phyloP scores from a whole-genome alignment of 768 basidiomycete species.

The Rickenella mellea region DNA sequence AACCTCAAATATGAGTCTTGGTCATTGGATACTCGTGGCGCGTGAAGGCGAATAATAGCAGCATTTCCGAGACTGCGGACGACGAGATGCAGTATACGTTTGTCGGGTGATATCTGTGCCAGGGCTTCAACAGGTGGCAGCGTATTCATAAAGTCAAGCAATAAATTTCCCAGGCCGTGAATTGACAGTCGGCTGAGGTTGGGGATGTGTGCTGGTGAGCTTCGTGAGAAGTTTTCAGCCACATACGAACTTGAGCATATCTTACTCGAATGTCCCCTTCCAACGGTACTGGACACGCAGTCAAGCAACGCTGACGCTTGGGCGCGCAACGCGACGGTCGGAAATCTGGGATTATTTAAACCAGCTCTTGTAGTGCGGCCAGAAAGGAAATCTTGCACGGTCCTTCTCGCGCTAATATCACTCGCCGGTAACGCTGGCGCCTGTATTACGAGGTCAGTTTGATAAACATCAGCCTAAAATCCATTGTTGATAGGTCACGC shows the following conservation, averaged over 20 bases:
- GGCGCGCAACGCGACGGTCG: conserved; percentile 70
- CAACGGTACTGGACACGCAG: too few species aligned
- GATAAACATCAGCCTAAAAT: conserved; percentile 22
- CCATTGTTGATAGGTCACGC: background rate
- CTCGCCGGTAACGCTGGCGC: conserved; percentile 36
- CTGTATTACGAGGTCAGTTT: conserved; percentile 15
- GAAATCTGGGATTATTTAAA: conserved; percentile 56
- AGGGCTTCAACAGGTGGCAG: conserved; percentile 59
- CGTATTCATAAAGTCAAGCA: conserved; percentile 53
- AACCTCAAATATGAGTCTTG: conserved; percentile 57
- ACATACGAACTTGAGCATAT: conserved; percentile 58
- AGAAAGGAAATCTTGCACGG: conserved; percentile 39
- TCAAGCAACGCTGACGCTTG: too few species aligned
- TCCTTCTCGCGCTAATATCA: conserved; percentile 35
- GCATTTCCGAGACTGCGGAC: conserved; percentile 60
- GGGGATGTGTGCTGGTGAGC: conserved; percentile 24
- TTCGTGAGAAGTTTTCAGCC: conserved; percentile 48
- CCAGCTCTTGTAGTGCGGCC: too few species aligned
- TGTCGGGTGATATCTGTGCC: conserved; percentile 38
- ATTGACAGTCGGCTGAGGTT: conserved; percentile 23
- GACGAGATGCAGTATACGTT: conserved; percentile 48
- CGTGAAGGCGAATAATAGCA: conserved; percentile 57
- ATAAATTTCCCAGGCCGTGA: conserved; percentile 51
- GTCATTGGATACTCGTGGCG: conserved; percentile 46
- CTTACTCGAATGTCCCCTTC: too few species aligned